These are phyloP conservation scores for Phialemonium atrogriseum DNA, from an alignment of 2,329 filamentous ascomycete genomes.

Conservation along the genomic window DNA sequence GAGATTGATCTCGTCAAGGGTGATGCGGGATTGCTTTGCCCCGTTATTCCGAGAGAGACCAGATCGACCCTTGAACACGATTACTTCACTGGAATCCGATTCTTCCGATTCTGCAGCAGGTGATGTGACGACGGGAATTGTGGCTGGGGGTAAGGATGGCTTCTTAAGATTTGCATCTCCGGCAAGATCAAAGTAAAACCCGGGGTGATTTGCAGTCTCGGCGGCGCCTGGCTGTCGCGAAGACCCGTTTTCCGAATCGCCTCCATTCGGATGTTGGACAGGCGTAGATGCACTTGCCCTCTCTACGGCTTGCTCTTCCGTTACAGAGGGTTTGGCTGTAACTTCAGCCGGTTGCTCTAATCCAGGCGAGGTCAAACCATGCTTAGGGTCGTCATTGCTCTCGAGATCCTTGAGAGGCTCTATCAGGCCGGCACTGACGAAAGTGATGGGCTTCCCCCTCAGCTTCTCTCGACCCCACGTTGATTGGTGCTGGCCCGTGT, in stretches of 20 bases:
- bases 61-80: slow-evolving; percentile 52
- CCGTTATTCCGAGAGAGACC: too few species aligned
- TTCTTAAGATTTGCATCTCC: too few species aligned
- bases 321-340: too few species aligned
- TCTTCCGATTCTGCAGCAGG: slow-evolving; percentile 21
- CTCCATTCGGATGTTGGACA: too few species aligned
- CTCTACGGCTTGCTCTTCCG: too few species aligned
- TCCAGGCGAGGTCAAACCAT: too few species aligned
- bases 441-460: slow-evolving; percentile 39
- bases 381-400: too few species aligned
- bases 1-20: slow-evolving; percentile 18
- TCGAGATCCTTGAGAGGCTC: slow-evolving; percentile 41
- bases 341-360: too few species aligned
- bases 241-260: too few species aligned
- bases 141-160: slow-evolving; percentile 5
- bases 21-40: slow-evolving; percentile 1
- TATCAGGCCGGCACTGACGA: slow-evolving; percentile 44
- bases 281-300: too few species aligned
- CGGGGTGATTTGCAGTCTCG: too few species aligned
- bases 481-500: slow-evolving; percentile 37
- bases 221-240: too few species aligned
- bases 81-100: slow-evolving; percentile 64
- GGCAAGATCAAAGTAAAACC: slow-evolving; percentile 29
- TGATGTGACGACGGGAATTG: neutral
- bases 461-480: slow-evolving; percentile 32